phyloP scores from a whole-genome alignment of 306 rosid genomes.

The Vicia faba region DNA sequence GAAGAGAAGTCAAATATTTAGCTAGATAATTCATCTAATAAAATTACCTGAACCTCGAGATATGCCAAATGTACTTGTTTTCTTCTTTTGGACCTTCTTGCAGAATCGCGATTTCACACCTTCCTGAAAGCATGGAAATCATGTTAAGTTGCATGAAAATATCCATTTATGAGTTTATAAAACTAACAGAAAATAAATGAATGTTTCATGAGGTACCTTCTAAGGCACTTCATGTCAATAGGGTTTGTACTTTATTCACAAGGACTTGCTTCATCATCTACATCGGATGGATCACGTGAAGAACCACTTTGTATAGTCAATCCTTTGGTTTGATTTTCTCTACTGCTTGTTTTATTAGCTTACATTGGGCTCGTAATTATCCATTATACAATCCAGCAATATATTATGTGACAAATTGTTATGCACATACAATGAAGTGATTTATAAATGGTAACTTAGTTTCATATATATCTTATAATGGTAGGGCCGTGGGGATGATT shows the following conservation, averaged over 20 bases:
- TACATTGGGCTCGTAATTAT: constrained; percentile 65
- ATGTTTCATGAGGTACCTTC: constrained; percentile 60
- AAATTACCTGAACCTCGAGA: constrained; percentile 44
- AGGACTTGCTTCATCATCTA: constrained; percentile 70
- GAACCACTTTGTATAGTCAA: constrained; percentile 58
- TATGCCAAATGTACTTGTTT: constrained; percentile 44
- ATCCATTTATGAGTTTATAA: no score
- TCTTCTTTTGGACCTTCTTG: constrained; percentile 48
- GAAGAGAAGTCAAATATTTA: no score
- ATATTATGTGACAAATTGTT: neutral
- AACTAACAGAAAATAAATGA: neutral
- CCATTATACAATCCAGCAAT: constrained; percentile 36
- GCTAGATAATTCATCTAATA: neutral
- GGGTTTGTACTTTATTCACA: constrained; percentile 69
- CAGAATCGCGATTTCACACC: constrained; percentile 49
- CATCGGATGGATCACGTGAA: constrained; percentile 79
- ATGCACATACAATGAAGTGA: constrained; percentile 6
- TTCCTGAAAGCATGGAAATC: constrained; percentile 40
- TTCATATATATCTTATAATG: neutral
- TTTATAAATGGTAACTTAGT: constrained; percentile 14
- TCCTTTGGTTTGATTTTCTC: constrained; percentile 58
- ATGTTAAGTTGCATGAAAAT: neutral
- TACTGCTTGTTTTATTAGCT: constrained; percentile 49
- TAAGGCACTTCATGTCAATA: constrained; percentile 53
- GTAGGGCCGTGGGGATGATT: neutral